Evolutionary conservation across 108 stramenopile species (phyloP), one percentile per base, ranked within the genome.

Genomic region (Stephanodiscus triporus): DNA sequence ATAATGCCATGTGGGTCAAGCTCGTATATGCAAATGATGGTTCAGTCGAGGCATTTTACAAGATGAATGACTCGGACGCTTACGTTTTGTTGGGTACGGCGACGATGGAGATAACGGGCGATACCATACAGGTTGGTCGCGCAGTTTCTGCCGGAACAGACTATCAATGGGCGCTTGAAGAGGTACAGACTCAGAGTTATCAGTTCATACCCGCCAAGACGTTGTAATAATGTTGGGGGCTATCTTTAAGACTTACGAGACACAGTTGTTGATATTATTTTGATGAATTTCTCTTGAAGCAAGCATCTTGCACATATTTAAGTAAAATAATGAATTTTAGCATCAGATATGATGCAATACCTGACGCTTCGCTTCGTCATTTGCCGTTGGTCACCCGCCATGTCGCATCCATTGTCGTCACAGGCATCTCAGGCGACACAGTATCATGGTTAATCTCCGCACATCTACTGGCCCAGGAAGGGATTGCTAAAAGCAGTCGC

Each of bases 401-500:
- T n/a, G n/a, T n/a, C n/a, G n/a, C n/a, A n/a, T n/a, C n/a, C n/a
- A n/a, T n/a, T n/a, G n/a, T n/a, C n/a, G n/a, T n/a, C n/a, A n/a
- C n/a, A n/a, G n/a, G n/a, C n/a, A n/a, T n/a, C n/a, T n/a, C n/a
- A n/a, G n/a, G n/a, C n/a, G n/a, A n/a, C n/a, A n/a, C n/a, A n/a
- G n/a, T n/a, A n/a, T n/a, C 47, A 58, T 81, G 80, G 80, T 51
- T 81, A 30, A 20, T 22, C 29, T 76, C 72, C 19, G 75, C 76
- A 30, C 76, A 72, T 29, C 51, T 40, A 66, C 76, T 77, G 4
- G 49, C 60, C 7, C 32, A 36, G 32, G 76, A 71, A 7, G 42
- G 58, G 56, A 70, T 58, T 1, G 24, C 17, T 53, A n/a, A 43
- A 42, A 49, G 24, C 42, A 36, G 56, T 17, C 19, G 48, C 27